A percentile compares a stretch with the other conserved stretches of the same genome.
Conservation (phyloP, 1,284 basidiomycete species). For the Termitomyces sp. region DNA sequence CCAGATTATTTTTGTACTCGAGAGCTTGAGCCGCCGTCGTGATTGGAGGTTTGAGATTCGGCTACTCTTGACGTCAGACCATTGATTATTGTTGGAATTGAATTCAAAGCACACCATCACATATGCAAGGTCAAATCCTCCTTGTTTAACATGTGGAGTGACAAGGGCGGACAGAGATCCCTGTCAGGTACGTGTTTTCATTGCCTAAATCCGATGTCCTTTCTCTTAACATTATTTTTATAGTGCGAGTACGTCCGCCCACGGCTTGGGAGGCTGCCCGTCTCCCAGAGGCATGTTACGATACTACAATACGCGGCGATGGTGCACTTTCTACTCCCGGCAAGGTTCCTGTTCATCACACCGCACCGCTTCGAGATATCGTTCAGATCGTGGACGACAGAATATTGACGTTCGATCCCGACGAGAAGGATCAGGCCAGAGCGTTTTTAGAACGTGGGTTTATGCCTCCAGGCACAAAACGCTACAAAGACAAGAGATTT, state of each 20-base stretch:
- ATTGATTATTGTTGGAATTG: neutral
- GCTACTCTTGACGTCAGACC: slow-evolving; percentile 44
- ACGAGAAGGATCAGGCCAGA: slow-evolving; percentile 73
- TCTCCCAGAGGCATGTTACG: slow-evolving; percentile 67
- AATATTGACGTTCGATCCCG: slow-evolving; percentile 92
- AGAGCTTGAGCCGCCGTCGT: slow-evolving; percentile 81
- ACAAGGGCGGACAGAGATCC: slow-evolving; percentile 81
- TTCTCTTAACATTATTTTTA: slow-evolving; percentile 13
- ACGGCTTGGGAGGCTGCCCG: slow-evolving; percentile 78
- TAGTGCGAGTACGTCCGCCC: slow-evolving; percentile 90
- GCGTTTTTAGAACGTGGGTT: slow-evolving; percentile 80
- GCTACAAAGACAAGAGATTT: slow-evolving; percentile 91
- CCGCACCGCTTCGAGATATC: slow-evolving; percentile 63
- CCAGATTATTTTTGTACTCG: slow-evolving; percentile 73
- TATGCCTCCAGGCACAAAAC: slow-evolving; percentile 76
- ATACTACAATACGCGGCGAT: slow-evolving; percentile 72
- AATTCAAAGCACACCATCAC: slow-evolving; percentile 67
- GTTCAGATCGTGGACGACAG: slow-evolving; percentile 80
- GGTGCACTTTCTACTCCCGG: slow-evolving; percentile 71
- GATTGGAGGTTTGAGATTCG: slow-evolving; percentile 92
- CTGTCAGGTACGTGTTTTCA: slow-evolving; percentile 64
- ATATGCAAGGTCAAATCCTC: slow-evolving; percentile 90
- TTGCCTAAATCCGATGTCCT: slow-evolving; percentile 15
- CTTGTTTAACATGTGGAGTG: slow-evolving; percentile 84
- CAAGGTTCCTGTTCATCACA: slow-evolving; percentile 38